These are phyloP conservation scores for Colletotrichum navitas DNA, from an alignment of 2,329 filamentous ascomycete species.

Conservation along the genomic window DNA sequence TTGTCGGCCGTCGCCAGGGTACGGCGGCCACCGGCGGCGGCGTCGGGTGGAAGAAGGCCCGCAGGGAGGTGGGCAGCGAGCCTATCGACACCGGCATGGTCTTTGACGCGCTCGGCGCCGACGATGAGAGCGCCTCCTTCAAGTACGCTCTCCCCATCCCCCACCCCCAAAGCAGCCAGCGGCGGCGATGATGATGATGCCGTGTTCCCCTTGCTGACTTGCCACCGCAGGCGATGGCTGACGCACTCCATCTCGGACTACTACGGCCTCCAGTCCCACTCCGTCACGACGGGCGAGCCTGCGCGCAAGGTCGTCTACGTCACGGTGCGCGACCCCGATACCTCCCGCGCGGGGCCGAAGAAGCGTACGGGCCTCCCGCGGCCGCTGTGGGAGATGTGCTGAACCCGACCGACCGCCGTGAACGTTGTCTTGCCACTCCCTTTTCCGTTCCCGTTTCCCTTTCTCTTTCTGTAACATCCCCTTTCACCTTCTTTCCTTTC, in stretches of 20 bases:
- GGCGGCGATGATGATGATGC: too few species aligned
- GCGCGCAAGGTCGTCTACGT: conserved; percentile 86
- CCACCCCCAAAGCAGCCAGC: not conserved
- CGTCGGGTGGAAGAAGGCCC: conserved; percentile 60
- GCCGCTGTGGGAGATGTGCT: conserved; percentile 74
- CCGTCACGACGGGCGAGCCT: conserved; percentile 78
- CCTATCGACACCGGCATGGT: conserved; percentile 75
- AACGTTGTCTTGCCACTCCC: not conserved
- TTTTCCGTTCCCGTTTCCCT: too few species aligned
- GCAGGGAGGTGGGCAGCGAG: conserved; percentile 68
- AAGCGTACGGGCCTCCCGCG: conserved; percentile 62
- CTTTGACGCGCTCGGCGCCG: conserved; percentile 81
- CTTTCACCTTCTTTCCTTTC: not conserved
- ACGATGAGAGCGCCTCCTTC: conserved; percentile 83
- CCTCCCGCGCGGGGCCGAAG: conserved; percentile 42
- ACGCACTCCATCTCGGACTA: conserved; percentile 93
- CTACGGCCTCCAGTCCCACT: conserved; percentile 89
- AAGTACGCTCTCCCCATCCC: conserved; percentile 68
- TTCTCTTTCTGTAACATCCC: too few species aligned
- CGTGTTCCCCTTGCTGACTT: conserved; percentile 29
- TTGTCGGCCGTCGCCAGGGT: conserved; percentile 79
- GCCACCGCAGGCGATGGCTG: conserved; percentile 80
- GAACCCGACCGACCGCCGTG: conserved; percentile 39
- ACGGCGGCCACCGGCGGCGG: conserved; percentile 53
- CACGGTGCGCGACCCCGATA: conserved; percentile 69